Conservation (phyloP, 352 stramenopile genomes). For the Phytophthora aleatoria region DNA sequence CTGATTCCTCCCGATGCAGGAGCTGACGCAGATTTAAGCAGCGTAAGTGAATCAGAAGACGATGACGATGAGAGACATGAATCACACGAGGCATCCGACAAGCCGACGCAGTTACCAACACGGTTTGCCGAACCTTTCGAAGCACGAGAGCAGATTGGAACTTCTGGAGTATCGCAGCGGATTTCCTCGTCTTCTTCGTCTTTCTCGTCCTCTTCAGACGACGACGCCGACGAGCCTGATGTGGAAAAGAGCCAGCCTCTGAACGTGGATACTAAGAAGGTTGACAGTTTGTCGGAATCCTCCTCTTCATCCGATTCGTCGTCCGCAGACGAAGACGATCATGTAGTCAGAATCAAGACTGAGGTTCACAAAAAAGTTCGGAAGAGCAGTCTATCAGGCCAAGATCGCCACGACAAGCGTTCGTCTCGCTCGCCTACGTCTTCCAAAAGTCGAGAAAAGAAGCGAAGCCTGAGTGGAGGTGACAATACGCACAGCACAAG, state of each 20-base stretch:
- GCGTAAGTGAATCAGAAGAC: conserved; percentile 49
- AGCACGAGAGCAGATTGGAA: conserved; percentile 2
- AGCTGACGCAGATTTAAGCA: conserved; percentile 60
- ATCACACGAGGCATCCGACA: conserved; percentile 3
- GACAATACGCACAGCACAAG: conserved; percentile 42
- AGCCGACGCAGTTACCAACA: conserved; percentile 24
- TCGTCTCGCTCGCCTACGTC: conserved; percentile 42
- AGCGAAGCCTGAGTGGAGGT: conserved; percentile 39
- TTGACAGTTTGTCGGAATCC: conserved; percentile 28
- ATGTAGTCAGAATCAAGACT: conserved; percentile 23
- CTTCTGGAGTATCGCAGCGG: not conserved
- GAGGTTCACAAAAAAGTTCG: conserved; percentile 31
- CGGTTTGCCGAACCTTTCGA: conserved; percentile 17
- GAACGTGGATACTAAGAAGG: conserved; percentile 21
- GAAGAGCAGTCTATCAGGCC: conserved; percentile 29
- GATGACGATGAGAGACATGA: conserved; percentile 25
- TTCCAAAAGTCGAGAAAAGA: conserved; percentile 49
- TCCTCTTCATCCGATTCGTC: conserved; percentile 36
- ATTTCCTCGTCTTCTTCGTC: conserved; percentile 23
- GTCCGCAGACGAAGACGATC: conserved; percentile 29
- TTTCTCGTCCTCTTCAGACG: conserved; percentile 36
- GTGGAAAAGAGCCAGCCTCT: conserved; percentile 21
- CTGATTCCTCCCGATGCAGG: conserved; percentile 42
- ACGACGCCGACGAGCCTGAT: conserved; percentile 34
- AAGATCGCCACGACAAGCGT: conserved; percentile 24